Percentiles rank a stretch among this genome's conserved stretches.
These are phyloP conservation scores for Podospora pseudocomata DNA, from an alignment of 495 filamentous ascomycete genomes.

Conservation along the genomic window DNA sequence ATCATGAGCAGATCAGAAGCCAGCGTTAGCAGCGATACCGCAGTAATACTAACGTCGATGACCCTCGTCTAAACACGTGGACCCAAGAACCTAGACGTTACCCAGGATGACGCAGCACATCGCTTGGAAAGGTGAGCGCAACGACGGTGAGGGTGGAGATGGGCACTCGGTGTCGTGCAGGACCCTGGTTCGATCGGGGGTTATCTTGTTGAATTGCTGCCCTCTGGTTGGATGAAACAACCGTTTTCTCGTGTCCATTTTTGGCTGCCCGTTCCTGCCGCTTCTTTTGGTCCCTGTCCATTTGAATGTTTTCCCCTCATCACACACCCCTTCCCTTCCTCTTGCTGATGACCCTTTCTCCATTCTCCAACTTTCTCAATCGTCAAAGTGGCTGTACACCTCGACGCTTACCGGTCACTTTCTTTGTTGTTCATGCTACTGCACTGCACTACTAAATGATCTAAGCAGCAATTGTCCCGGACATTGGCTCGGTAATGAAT, in stretches of 20 bases:
- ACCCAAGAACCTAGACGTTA: neutral
- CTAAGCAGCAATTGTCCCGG: neutral
- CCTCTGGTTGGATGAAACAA: constrained; percentile 47
- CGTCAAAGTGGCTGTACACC: neutral
- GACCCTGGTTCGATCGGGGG: constrained; percentile 24
- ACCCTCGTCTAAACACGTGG: neutral
- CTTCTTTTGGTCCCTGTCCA: constrained; percentile 18
- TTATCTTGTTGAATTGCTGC: constrained; percentile 14
- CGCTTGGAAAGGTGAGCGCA: neutral
- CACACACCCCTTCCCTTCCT: neutral
- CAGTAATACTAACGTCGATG: neutral
- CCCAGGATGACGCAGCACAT: neutral
- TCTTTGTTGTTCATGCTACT: neutral
- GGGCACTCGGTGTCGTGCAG: constrained; percentile 26
- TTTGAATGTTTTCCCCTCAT: constrained; percentile 3
- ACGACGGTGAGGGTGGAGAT: constrained; percentile 1
- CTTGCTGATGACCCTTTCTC: neutral
- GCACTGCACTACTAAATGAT: neutral
- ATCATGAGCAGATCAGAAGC: neutral
- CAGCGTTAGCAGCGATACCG: neutral
- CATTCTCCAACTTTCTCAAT: neutral
- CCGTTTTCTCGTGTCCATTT: constrained; percentile 54
- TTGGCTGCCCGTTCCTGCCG: constrained; percentile 34
- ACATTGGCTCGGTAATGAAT: constrained; percentile 1
- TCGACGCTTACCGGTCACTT: neutral